Conservation (phyloP, 768 basidiomycete species). For the Cantharellus cinnabarinus region DNA sequence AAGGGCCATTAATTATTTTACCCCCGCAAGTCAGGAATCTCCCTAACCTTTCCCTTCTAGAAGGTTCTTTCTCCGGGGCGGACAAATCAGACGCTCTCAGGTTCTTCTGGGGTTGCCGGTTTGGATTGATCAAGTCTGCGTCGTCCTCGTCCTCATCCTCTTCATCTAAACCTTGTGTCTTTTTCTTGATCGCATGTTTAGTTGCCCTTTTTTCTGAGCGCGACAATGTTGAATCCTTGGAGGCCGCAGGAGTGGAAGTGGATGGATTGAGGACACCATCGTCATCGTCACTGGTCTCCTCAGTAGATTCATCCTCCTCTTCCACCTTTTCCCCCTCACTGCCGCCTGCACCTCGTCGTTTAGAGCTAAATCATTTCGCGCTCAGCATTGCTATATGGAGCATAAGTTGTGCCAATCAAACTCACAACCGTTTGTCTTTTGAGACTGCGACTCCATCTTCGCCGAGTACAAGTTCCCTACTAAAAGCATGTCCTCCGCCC, state of each 20-base stretch:
- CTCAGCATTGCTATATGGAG: too few species aligned
- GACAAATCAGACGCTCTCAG: slow-evolving; percentile 58
- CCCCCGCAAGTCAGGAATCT: background rate
- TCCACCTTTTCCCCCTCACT: slow-evolving; percentile 25
- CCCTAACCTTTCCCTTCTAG: slow-evolving; percentile 42
- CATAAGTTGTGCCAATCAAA: background rate
- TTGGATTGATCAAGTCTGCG: slow-evolving; percentile 56
- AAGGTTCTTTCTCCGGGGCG: slow-evolving; percentile 32
- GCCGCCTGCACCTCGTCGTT: slow-evolving; percentile 18
- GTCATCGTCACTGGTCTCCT: slow-evolving; percentile 18
- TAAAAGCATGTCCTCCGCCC: slow-evolving; percentile 70
- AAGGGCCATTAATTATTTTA: background rate
- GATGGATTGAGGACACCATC: slow-evolving; percentile 13
- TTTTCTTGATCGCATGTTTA: slow-evolving; percentile 35
- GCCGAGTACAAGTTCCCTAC: slow-evolving; percentile 44
- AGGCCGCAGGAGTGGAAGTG: slow-evolving; percentile 18
- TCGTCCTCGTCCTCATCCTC: slow-evolving; percentile 40
- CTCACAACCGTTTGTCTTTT: slow-evolving; percentile 25
- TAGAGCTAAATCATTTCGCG: slow-evolving; percentile 12
- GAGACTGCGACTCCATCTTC: slow-evolving; percentile 34
- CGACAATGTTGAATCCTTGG: slow-evolving; percentile 29
- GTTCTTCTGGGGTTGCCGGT: slow-evolving; percentile 45
- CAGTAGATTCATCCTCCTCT: slow-evolving; percentile 26
- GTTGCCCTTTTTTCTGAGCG: slow-evolving; percentile 55
- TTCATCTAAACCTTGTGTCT: slow-evolving; percentile 13